Base-by-base conservation (phyloP, 2,329 filamentous ascomycete genomes). In the Neophaeococcomyces mojaviensis region DNA sequence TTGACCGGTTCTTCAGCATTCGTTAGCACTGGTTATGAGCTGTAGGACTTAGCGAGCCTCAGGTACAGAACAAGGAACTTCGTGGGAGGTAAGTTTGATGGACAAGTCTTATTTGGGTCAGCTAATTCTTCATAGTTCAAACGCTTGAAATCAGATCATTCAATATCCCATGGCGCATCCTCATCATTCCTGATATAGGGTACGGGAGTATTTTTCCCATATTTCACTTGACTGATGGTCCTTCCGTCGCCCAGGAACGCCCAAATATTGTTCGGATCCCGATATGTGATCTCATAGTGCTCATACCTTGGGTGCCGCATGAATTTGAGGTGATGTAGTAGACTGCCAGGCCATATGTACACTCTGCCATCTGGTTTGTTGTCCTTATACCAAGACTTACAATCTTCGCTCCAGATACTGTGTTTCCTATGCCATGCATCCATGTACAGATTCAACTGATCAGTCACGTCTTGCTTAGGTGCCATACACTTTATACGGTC, bases 231-330 rank as follows among this genome's bases (percentile, higher is more conserved):
- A 0, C 61, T 63, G 49, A 66, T 63, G 16, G 68, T 71, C 44
- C 71, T 71, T 1, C 69, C 67, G 54, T 68, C 68, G 0, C 68
- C 68, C 57, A 70, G 41, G 36, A 67, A 69, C 2, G 63, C 61
- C 55, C 67, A 70, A 18, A 60, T 46, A 50, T 69, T 69, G 20
- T 57, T 56, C 48, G 64, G 60, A 58, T 62, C 62, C 10, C 26
- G 19, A 47, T 66, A 64, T 49, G 61, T 59, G 24, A 69, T 64
- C 31, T 68, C 63, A 51, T 56, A 69, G 51, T 70, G 67, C 53
- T 70, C 67, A 54, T 61, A 69, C 45, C 67, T 47, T 20, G 64
- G 63, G 37, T 52, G 39, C 32, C 60, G 56, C 52, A 69, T 50
- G 51, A 67, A 49, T 51, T 68, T 62, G 44, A 70, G 52, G 48